These are phyloP conservation scores for Rhodotorula taiwanensis DNA, from an alignment of 768 basidiomycete species.

Conservation along the genomic window DNA sequence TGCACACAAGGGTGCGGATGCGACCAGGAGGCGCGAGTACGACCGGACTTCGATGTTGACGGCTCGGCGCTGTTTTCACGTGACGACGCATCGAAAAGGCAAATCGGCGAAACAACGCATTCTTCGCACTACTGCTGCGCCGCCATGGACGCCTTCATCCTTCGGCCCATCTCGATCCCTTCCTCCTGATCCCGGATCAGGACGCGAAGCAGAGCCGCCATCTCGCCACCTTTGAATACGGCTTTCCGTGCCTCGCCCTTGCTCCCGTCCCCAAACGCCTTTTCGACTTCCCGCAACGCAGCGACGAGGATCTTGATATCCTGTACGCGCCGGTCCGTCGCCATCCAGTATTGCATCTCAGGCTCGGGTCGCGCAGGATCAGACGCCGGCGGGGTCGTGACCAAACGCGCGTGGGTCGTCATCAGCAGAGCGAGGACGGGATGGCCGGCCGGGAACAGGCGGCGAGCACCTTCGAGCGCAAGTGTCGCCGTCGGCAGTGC, in stretches of 20 bases:
- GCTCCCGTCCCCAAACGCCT: constrained; percentile 7
- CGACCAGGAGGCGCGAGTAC: no score
- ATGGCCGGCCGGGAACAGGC: constrained; percentile 19
- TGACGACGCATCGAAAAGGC: no score
- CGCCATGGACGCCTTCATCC: not conserved
- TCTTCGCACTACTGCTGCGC: not conserved
- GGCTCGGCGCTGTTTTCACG: no score
- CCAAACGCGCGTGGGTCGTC: constrained; percentile 26
- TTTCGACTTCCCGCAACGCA: constrained; percentile 9
- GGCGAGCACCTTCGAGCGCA: not conserved
- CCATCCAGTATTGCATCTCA: constrained; percentile 19
- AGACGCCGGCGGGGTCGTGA: not conserved
- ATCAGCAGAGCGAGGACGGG: constrained; percentile 21
- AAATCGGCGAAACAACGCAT: no score
- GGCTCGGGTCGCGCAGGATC: not conserved
- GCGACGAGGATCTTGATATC: not conserved
- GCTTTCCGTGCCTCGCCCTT: constrained; percentile 5
- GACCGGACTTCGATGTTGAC: no score
- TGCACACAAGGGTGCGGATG: no score
- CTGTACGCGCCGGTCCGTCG: not conserved
- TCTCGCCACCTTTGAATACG: constrained; percentile 23
- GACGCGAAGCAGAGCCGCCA: constrained; percentile 6
- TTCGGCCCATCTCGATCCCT: not conserved
- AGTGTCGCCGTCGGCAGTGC: constrained; percentile 45
- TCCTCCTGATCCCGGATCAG: not conserved